A percentile compares a stretch with the other conserved stretches of the same genome.
Evolutionary conservation across 805 yeast species (phyloP).

Genomic region (Danielia oregonensis): DNA sequence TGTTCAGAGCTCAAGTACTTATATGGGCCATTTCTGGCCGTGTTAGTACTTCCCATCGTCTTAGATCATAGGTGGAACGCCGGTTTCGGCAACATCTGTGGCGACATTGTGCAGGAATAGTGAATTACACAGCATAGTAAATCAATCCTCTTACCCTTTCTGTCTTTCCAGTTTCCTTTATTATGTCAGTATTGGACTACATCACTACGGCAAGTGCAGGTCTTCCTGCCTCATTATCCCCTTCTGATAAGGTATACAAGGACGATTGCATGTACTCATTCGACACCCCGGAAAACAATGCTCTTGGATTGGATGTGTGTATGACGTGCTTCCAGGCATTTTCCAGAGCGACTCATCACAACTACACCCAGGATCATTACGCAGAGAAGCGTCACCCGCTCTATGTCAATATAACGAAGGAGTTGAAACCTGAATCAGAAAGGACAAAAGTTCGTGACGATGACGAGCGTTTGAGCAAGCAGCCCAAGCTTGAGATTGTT

Average conservation of each 20-base stretch:
- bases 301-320: slow-evolving; percentile 69
- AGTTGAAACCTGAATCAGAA: slow-evolving; percentile 38
- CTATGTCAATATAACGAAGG: slow-evolving; percentile 58
- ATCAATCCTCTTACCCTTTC: too few species aligned
- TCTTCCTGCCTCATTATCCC: slow-evolving; percentile 20
- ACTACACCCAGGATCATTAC: slow-evolving; percentile 59
- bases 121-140: too few species aligned
- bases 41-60: too few species aligned
- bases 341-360: slow-evolving; percentile 37
- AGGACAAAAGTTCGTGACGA: slow-evolving; percentile 17
- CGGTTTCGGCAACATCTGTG: too few species aligned
- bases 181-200: slow-evolving; percentile 8
- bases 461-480: slow-evolving; percentile 37
- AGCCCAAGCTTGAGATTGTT: slow-evolving; percentile 64
- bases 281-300: slow-evolving; percentile 54
- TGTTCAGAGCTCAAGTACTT: too few species aligned
- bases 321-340: slow-evolving; percentile 70
- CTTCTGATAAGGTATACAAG: slow-evolving; percentile 51
- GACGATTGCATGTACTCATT: slow-evolving; percentile 91
- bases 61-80: too few species aligned
- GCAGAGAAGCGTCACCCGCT: slow-evolving; percentile 48
- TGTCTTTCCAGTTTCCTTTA: too few species aligned
- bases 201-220: slow-evolving; percentile 6
- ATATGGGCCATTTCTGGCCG: too few species aligned
- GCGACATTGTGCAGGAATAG: too few species aligned